phyloP scores from a whole-genome alignment of 805 yeast genomes.

The Cyberlindnera lachancei region DNA sequence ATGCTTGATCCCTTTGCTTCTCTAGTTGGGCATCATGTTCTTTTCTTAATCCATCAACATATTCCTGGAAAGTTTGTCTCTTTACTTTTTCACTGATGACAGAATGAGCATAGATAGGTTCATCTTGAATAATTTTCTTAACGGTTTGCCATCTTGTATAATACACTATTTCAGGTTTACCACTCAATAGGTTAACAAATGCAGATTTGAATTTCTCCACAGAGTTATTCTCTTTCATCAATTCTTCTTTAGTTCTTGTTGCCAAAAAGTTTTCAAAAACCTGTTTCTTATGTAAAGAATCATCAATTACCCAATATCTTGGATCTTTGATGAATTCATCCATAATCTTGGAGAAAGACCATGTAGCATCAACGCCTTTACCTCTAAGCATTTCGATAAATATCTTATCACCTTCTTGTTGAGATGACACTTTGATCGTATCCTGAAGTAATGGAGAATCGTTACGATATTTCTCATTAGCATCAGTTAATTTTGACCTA shows the following conservation, averaged over 20 bases:
- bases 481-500: constrained; percentile 8
- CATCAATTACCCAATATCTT: constrained; percentile 60
- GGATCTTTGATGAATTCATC: constrained; percentile 48
- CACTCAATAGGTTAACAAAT: constrained; percentile 40
- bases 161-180: constrained; percentile 37
- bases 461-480: constrained; percentile 13
- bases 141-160: constrained; percentile 61
- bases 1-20: constrained; percentile 37
- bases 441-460: constrained; percentile 23
- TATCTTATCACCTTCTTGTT: constrained; percentile 32
- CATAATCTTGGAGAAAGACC: constrained; percentile 69
- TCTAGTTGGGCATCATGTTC: constrained; percentile 20
- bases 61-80: constrained; percentile 45
- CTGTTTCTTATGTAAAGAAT: constrained; percentile 51
- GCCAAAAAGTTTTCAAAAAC: constrained; percentile 60
- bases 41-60: constrained; percentile 32
- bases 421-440: constrained; percentile 4
- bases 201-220: constrained; percentile 48
- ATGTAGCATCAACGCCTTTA: constrained; percentile 56
- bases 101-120: constrained; percentile 57
- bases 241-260: constrained; percentile 41
- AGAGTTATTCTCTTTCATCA: constrained; percentile 44
- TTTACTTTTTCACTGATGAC: constrained; percentile 52
- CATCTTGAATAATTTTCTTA: constrained; percentile 47
- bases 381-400: constrained; percentile 49